Base-by-base conservation (phyloP, 2,329 filamentous ascomycete genomes). In the Penicillium decumbens region DNA sequence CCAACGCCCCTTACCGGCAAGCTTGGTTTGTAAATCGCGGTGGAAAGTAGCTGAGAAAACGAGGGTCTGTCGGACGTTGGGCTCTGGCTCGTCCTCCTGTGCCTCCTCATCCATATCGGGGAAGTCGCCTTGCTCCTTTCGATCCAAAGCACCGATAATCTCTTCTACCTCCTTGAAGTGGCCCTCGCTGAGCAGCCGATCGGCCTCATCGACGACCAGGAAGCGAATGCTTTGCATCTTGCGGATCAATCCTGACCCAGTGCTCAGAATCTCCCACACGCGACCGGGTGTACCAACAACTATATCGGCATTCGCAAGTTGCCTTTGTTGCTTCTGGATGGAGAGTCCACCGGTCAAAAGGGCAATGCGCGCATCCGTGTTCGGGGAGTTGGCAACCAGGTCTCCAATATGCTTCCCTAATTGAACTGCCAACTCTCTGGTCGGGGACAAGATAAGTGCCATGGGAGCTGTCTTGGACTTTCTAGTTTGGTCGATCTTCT, bases 31-130 rank as follows among this genome's bases (percentile, higher is more conserved):
- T 27, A 98, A 74, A 0, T 85, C 85, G 64, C 91, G 92, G 66
- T 95, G 88, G 69, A 98, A 95, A 0, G 93, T 98, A 0, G 93
- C 93, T 0, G 93, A 97, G 70, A 98, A 98, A 18, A 98, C 89
- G 0, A 98, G 80, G 0, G 91, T 97, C 66, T 98, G 93, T 35
- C 92, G 80, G 64, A 37, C 53, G 8, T 57, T 50, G 6, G 70
- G 62, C 0, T 75, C 70, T 8, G 78, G 75, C 3, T 78, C 75
- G 1, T 77, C 76, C n/a, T 54, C 47, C 18, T 20, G 15, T 2
- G 62, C 56, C 32, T 64, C 52, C 10, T 65, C 59, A 28, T 64
- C 58, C 15, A 50, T 54, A 13, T 65, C 66, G 1, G 60, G 60
- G 25, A 64, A 55, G 12, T 65, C 65, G 20, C 63, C 64, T n/a